Conservation (phyloP, 495 filamentous ascomycete genomes). For the Neurospora sp. region DNA sequence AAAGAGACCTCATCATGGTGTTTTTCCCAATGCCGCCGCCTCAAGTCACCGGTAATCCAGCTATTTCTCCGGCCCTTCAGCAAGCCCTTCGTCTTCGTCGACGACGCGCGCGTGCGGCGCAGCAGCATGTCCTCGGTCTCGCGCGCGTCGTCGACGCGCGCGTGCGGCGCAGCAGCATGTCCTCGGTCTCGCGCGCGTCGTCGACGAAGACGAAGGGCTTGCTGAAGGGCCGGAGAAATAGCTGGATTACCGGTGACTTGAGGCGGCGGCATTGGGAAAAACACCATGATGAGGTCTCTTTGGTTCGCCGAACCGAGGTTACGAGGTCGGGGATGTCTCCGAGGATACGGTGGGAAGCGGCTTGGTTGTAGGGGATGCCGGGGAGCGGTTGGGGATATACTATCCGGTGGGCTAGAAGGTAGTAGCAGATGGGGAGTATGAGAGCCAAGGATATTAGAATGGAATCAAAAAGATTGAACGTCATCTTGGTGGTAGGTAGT, state of each 20-base stretch:
- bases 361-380: slow-evolving; percentile 27
- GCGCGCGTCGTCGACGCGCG: too few relatives aligned
- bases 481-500: neutral
- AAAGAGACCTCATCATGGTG: too few relatives aligned
- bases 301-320: slow-evolving; percentile 1
- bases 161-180: slow-evolving; percentile 19
- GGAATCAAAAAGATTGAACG: neutral
- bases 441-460: neutral
- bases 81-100: too few relatives aligned
- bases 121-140: too few relatives aligned
- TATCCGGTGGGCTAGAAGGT: neutral
- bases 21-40: too few relatives aligned
- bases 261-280: slow-evolving; percentile 16
- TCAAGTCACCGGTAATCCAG: too few relatives aligned
- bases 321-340: slow-evolving; percentile 23
- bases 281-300: slow-evolving; percentile 5
- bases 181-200: slow-evolving; percentile 21
- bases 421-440: neutral
- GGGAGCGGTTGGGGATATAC: slow-evolving; percentile 20
- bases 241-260: slow-evolving; percentile 17
- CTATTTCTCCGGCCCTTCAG: too few relatives aligned
- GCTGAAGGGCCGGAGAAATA: slow-evolving; percentile 13
- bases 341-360: slow-evolving; percentile 14
- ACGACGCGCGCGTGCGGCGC: slow-evolving; percentile 17
- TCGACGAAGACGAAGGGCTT: slow-evolving; percentile 19